phyloP scores from a whole-genome alignment of 225 moss, liverwort and hornwort genomes.

The Sphagnum contortum region DNA sequence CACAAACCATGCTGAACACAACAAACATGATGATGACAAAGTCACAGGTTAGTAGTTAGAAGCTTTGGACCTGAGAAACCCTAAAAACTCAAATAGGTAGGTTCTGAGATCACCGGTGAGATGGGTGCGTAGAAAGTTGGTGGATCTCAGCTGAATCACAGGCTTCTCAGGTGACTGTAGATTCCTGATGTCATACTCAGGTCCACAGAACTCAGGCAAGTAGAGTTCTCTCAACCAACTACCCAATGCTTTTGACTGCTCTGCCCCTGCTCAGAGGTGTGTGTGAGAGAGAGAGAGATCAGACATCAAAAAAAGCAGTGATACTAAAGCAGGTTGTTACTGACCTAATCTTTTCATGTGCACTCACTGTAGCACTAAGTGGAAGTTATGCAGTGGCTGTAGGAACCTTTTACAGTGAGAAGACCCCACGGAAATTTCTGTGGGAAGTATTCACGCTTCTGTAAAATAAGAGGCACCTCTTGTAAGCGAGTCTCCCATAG shows the following conservation, averaged over 20 bases:
- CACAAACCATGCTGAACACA: slow-evolving; percentile 40
- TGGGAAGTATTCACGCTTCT: slow-evolving; percentile 21
- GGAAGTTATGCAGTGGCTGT: background rate
- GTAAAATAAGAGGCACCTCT: slow-evolving; percentile 28
- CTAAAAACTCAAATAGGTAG: too few species aligned
- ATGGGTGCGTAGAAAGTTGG: slow-evolving; percentile 49
- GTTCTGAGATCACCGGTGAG: slow-evolving; percentile 26
- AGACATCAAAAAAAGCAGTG: background rate
- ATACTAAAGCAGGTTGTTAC: background rate
- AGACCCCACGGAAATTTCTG: slow-evolving; percentile 50
- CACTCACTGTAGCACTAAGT: background rate
- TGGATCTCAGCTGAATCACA: slow-evolving; percentile 31
- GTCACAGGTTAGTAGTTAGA: too few species aligned
- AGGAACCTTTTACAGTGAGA: slow-evolving; percentile 21
- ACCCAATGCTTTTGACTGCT: slow-evolving; percentile 40
- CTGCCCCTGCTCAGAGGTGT: slow-evolving; percentile 23
- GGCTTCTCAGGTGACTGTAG: slow-evolving; percentile 17
- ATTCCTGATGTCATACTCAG: slow-evolving; percentile 11
- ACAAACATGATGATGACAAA: too few species aligned
- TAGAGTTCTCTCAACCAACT: slow-evolving; percentile 41
- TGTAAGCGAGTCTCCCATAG: slow-evolving; percentile 27
- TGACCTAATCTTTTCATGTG: background rate
- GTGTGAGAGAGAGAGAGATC: too few species aligned
- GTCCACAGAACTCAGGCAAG: slow-evolving; percentile 19
- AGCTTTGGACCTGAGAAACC: too few species aligned